phyloP scores from a whole-genome alignment of 2,329 filamentous ascomycete species.

The Colletotrichum graminicola region DNA sequence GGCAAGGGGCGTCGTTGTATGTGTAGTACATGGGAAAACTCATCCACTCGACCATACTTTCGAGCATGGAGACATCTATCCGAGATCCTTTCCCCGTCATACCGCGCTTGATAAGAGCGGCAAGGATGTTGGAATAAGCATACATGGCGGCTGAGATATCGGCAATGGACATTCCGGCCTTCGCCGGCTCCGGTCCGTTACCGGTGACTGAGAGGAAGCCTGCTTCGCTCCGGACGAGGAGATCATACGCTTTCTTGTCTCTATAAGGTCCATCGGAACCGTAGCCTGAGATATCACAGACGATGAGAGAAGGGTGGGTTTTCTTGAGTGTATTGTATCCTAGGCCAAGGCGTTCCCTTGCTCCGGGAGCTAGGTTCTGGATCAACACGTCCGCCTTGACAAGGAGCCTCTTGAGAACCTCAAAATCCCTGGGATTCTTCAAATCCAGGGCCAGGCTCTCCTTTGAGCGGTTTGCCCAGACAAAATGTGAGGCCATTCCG shows the following conservation, averaged over 20 bases:
- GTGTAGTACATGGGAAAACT: conserved; percentile 67
- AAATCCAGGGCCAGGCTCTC: conserved; percentile 65
- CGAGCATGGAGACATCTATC: conserved; percentile 69
- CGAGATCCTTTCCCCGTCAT: conserved; percentile 62
- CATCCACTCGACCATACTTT: conserved; percentile 72
- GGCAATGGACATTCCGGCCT: conserved; percentile 67
- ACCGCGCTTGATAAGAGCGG: conserved; percentile 60
- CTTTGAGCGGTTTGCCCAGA: conserved; percentile 68
- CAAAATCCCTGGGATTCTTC: conserved; percentile 58
- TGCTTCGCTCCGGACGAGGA: conserved; percentile 67
- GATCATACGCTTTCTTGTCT: conserved; percentile 67
- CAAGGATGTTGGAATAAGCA: conserved; percentile 64
- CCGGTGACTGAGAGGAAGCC: conserved; percentile 66
- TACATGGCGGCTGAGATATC: conserved; percentile 67
- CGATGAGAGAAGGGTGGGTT: conserved; percentile 60
- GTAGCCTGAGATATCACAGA: conserved; percentile 67
- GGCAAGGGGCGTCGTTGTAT: conserved; percentile 57
- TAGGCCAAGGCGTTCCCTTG: conserved; percentile 60
- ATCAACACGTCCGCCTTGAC: conserved; percentile 63
- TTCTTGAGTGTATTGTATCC: conserved; percentile 58
- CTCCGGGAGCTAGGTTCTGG: conserved; percentile 66
- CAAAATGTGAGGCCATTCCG: conserved; percentile 65
- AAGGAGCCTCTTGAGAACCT: conserved; percentile 58
- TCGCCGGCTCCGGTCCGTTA: conserved; percentile 57
- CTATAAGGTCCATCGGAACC: conserved; percentile 64